phyloP scores from a whole-genome alignment of 2,329 filamentous ascomycete species.

The Talaromyces marneffei region DNA sequence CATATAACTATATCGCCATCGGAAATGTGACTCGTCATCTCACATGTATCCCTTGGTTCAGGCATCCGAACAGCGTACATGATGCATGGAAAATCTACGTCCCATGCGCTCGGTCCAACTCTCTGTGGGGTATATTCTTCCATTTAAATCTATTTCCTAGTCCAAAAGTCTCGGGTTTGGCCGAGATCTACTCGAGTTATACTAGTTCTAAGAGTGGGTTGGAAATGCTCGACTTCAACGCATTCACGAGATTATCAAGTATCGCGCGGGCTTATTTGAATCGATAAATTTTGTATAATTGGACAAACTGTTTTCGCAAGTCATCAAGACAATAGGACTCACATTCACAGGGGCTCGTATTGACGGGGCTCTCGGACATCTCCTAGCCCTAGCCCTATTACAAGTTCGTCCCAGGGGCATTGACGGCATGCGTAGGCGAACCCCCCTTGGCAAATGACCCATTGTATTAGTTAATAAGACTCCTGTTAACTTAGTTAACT shows the following conservation, averaged over 20 bases:
- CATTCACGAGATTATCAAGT: not conserved
- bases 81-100: not conserved
- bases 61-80: not conserved
- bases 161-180: not conserved
- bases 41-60: slow-evolving; percentile 3
- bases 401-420: not conserved
- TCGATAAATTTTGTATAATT: not conserved
- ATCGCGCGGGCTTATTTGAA: not conserved
- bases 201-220: not conserved
- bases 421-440: not conserved
- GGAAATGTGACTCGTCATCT: not conserved
- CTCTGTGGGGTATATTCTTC: not conserved
- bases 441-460: not conserved
- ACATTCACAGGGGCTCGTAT: not conserved
- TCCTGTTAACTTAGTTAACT: too few species aligned
- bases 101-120: not conserved
- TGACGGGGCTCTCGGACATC: not conserved
- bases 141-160: not conserved
- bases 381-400: not conserved
- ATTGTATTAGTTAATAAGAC: not conserved
- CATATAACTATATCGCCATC: not conserved
- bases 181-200: not conserved
- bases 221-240: not conserved
- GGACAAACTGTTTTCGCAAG: too few species aligned
- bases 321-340: not conserved